A percentile compares a stretch with the other conserved stretches of the same genome.
These are phyloP conservation scores for Cavenderia fasciculata DNA, from an alignment of 78 protist genomes.

Conservation along the genomic window DNA sequence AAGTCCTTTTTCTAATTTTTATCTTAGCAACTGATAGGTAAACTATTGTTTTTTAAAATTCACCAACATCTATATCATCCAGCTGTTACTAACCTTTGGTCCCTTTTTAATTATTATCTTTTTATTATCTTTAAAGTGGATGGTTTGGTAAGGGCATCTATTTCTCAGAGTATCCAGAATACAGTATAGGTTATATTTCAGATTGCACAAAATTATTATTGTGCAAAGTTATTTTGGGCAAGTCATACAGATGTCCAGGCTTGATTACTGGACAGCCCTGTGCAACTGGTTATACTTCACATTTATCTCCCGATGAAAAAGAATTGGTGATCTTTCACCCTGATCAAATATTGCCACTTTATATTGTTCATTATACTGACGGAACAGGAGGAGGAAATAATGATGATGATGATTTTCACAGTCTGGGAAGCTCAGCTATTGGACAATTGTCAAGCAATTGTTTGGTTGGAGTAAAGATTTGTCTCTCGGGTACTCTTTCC, in stretches of 20 bases:
- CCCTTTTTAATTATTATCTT: too few species aligned
- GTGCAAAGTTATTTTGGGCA: constrained; percentile 49
- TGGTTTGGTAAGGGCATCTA: constrained; percentile 70
- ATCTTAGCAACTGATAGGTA: too few species aligned
- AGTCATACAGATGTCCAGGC: constrained; percentile 34
- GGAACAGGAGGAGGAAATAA: not conserved
- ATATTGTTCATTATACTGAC: constrained; percentile 27
- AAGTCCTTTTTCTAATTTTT: too few species aligned
- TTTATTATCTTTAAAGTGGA: constrained; percentile 38
- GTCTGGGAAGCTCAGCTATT: not conserved
- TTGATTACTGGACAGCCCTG: constrained; percentile 55
- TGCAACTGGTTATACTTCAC: constrained; percentile 40
- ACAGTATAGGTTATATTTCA: constrained; percentile 48
- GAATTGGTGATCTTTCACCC: constrained; percentile 66
- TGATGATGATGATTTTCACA: too few species aligned
- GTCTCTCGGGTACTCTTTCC: constrained; percentile 11
- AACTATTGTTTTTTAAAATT: too few species aligned
- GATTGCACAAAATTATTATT: constrained; percentile 47
- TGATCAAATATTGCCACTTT: constrained; percentile 56
- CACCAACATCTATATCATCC: too few species aligned
- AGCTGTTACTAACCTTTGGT: too few species aligned
- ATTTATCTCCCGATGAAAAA: constrained; percentile 68
- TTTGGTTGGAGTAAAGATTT: not conserved
- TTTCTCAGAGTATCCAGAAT: constrained; percentile 56
- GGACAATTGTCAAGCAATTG: not conserved